Evolutionary conservation across 2,329 filamentous ascomycete genomes (phyloP).

Genomic region (Pestalotiopsis fici): DNA sequence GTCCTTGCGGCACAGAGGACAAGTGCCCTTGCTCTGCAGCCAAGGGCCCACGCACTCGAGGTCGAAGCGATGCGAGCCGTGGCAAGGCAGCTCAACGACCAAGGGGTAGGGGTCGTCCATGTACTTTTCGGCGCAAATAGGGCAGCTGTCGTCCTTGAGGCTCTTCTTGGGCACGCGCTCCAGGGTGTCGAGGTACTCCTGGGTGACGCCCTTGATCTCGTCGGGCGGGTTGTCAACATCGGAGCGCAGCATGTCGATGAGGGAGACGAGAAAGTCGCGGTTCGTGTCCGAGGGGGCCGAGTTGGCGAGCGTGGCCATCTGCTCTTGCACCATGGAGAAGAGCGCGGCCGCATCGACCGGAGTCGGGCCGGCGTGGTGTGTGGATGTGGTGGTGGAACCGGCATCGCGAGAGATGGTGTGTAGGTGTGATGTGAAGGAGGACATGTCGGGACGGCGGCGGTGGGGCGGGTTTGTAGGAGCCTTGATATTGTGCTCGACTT

Average conservation of each 20-base stretch:
- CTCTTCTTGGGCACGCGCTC: slow-evolving; percentile 57
- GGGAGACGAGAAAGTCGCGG: slow-evolving; percentile 48
- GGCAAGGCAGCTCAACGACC: slow-evolving; percentile 65
- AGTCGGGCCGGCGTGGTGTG: slow-evolving; percentile 58
- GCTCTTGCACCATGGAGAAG: slow-evolving; percentile 61
- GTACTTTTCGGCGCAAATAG: slow-evolving; percentile 64
- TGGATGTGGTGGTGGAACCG: not conserved
- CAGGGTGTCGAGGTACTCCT: slow-evolving; percentile 60
- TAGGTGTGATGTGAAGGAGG: slow-evolving; percentile 10
- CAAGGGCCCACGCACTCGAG: slow-evolving; percentile 69
- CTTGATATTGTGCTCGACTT: slow-evolving; percentile 67
- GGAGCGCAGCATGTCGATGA: slow-evolving; percentile 48
- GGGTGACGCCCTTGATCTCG: slow-evolving; percentile 54
- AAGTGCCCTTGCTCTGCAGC: slow-evolving; percentile 64
- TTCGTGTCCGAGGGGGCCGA: slow-evolving; percentile 51
- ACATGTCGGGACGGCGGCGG: slow-evolving; percentile 61
- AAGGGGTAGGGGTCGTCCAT: slow-evolving; percentile 63
- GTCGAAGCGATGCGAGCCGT: slow-evolving; percentile 58
- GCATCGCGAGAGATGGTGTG: slow-evolving; percentile 8
- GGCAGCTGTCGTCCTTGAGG: slow-evolving; percentile 57
- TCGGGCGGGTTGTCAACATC: slow-evolving; percentile 55
- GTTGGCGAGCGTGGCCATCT: slow-evolving; percentile 51
- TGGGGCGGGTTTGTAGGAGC: slow-evolving; percentile 37
- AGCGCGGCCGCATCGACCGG: slow-evolving; percentile 59
- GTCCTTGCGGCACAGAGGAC: slow-evolving; percentile 64